Evolutionary conservation across 345 rosid species (phyloP).

Genomic region (Boechera retrofracta): DNA sequence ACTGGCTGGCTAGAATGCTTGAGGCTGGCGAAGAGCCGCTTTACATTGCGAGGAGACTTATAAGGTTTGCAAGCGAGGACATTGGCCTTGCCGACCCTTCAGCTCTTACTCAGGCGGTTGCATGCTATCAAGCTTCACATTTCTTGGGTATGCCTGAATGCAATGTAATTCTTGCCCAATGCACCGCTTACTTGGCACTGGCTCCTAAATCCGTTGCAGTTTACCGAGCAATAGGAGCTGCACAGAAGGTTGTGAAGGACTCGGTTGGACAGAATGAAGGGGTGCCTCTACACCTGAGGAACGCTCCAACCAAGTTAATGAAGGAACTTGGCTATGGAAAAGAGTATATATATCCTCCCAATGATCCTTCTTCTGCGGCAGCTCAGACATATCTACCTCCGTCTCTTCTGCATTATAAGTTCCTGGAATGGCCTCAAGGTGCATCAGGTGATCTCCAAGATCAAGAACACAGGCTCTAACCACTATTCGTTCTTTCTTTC

Average conservation of each 20-base stretch:
- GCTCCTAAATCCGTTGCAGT: conserved; percentile 79
- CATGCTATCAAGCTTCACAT: conserved; percentile 92
- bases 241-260: conserved; percentile 69
- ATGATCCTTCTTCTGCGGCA: conserved; percentile 56
- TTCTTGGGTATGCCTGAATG: conserved; percentile 89
- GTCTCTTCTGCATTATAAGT: conserved; percentile 68
- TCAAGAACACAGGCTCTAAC: conserved; percentile 19
- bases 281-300: conserved; percentile 84
- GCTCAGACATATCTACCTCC: conserved; percentile 66
- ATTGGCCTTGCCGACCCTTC: conserved; percentile 78
- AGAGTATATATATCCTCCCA: conserved; percentile 78
- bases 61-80: conserved; percentile 90
- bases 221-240: conserved; percentile 70
- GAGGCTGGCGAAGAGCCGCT: conserved; percentile 91
- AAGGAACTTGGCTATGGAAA: conserved; percentile 79
- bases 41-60: conserved; percentile 78
- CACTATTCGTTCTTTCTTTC: neutral
- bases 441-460: conserved; percentile 30
- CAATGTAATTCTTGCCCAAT: conserved; percentile 78
- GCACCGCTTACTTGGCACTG: conserved; percentile 79
- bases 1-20: conserved; percentile 85
- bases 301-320: conserved; percentile 85
- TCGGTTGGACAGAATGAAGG: conserved; percentile 84
- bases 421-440: conserved; percentile 70
- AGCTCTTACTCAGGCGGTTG: conserved; percentile 81